Evolutionary conservation across 495 filamentous ascomycete species (phyloP).

Genomic region (Xylaria telfairii): DNA sequence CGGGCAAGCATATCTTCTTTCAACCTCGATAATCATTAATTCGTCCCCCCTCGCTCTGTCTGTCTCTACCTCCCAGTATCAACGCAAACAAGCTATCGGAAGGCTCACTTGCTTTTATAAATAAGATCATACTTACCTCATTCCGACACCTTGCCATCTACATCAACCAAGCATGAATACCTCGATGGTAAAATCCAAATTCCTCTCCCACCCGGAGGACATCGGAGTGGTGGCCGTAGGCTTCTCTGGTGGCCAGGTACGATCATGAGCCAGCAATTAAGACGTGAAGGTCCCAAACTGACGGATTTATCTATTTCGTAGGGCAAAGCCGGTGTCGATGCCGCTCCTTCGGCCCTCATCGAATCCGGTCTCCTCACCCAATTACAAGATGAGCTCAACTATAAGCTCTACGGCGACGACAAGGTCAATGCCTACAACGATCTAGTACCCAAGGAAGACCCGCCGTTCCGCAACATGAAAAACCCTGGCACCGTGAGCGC

Average conservation of each 20-base stretch:
- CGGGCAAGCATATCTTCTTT: not conserved
- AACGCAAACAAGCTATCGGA: not conserved
- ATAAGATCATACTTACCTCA: not conserved
- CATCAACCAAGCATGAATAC: conserved; percentile 51
- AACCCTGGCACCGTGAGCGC: conserved; percentile 86
- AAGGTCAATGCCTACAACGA: conserved; percentile 82
- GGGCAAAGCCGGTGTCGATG: conserved; percentile 92
- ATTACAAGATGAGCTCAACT: conserved; percentile 82
- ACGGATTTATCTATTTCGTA: conserved; percentile 45
- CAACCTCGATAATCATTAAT: not conserved
- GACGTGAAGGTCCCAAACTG: conserved; percentile 16
- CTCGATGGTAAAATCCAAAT: conserved; percentile 77
- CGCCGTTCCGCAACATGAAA: conserved; percentile 88
- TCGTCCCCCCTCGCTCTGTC: not conserved
- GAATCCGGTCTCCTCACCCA: conserved; percentile 85
- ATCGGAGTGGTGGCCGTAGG: conserved; percentile 94
- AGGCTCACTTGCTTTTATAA: not conserved
- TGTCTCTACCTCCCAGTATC: not conserved
- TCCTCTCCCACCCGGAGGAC: conserved; percentile 77
- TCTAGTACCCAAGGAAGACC: conserved; percentile 73
- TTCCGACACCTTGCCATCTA: not conserved
- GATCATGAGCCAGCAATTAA: conserved; percentile 27
- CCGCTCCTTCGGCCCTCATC: conserved; percentile 89
- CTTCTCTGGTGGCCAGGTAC: conserved; percentile 96
- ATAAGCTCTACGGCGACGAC: conserved; percentile 84